phyloP scores from a whole-genome alignment of 352 stramenopile species.

The Phytophthora uliginosa region DNA sequence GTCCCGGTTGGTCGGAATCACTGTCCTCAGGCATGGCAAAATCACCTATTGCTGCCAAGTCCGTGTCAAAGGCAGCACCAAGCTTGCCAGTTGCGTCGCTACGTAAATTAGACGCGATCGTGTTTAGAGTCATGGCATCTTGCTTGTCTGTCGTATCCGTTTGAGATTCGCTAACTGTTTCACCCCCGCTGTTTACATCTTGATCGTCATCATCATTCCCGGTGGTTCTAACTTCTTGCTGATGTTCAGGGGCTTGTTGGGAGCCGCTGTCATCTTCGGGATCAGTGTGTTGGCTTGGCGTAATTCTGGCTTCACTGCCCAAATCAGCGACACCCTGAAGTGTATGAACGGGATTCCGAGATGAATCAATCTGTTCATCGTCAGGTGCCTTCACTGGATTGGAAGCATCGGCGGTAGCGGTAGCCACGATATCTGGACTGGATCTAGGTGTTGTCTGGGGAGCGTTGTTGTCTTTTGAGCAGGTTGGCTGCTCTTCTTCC shows the following conservation, averaged over 20 bases:
- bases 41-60: neutral
- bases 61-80: neutral
- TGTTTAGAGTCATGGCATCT: neutral
- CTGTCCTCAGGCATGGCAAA: slow-evolving; percentile 7
- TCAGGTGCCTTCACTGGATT: neutral
- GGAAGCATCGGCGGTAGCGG: neutral
- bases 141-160: neutral
- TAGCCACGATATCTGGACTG: neutral
- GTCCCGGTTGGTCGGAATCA: slow-evolving; percentile 5
- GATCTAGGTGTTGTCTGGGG: neutral
- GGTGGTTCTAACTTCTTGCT: neutral
- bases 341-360: neutral
- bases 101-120: neutral
- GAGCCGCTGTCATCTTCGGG: no score
- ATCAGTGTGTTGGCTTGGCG: no score
- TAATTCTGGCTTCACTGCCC: neutral
- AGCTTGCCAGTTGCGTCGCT: neutral
- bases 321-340: neutral
- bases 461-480: neutral
- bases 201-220: neutral
- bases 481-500: no score
- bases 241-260: neutral
- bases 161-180: neutral
- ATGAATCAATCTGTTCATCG: neutral
- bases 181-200: neutral